Percentiles rank a stretch among this genome's conserved stretches.
These are phyloP conservation scores for Pholiota molesta DNA, from an alignment of 768 basidiomycete species.

Conservation along the genomic window DNA sequence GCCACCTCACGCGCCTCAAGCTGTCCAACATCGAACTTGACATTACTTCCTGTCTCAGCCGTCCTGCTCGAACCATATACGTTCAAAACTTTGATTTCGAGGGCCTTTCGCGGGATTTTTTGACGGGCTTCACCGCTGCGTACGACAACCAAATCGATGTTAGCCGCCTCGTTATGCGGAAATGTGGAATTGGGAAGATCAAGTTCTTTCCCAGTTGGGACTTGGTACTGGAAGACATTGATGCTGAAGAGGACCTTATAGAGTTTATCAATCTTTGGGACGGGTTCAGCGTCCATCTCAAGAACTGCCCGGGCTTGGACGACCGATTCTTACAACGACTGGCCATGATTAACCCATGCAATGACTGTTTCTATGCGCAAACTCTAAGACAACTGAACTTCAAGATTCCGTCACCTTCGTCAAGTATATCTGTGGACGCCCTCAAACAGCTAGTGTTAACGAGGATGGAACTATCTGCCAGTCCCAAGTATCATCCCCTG, in stretches of 20 bases:
- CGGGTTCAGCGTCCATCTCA: conserved; percentile 15
- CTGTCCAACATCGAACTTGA: conserved; percentile 18
- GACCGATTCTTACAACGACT: conserved; percentile 13
- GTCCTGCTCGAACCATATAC: conserved; percentile 3
- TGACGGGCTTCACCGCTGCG: conserved; percentile 12
- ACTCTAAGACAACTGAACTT: conserved; percentile 13
- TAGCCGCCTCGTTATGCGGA: conserved; percentile 7
- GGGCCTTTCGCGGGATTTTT: conserved; percentile 14
- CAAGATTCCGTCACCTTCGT: not conserved
- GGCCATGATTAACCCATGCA: not conserved
- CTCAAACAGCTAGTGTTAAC: not conserved
- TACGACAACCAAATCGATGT: conserved; percentile 19
- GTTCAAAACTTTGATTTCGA: conserved; percentile 22
- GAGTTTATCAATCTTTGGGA: conserved; percentile 18
- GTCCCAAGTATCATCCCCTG: not conserved
- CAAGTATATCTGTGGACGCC: not conserved
- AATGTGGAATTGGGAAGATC: conserved; percentile 9
- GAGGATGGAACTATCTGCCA: not conserved
- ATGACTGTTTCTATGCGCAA: conserved; percentile 5
- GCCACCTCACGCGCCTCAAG: conserved; percentile 15
- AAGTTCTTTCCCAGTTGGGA: conserved; percentile 9
- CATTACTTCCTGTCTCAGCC: conserved; percentile 1
- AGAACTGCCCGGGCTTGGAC: conserved; percentile 15
- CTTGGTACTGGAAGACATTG: conserved; percentile 10
- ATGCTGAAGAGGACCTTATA: conserved; percentile 10